Base-by-base conservation (phyloP, 768 basidiomycete species). In the Russula emetica region DNA sequence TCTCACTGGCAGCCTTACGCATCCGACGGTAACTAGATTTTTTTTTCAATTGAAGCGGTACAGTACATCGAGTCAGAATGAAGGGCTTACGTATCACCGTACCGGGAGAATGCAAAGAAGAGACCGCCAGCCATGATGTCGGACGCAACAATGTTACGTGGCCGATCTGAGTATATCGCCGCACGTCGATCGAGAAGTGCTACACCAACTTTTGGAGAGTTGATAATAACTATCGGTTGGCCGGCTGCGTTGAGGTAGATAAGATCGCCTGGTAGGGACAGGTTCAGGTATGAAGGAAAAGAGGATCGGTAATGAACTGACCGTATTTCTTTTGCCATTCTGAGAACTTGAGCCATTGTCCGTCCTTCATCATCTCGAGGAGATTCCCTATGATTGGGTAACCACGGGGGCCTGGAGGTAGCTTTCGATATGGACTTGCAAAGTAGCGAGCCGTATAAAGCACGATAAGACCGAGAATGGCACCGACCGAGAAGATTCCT, bases 341-440 rank as follows among this genome's bases (percentile, higher is more conserved):
- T 36, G 53, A 34, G 53, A 36, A 54, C 34, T 36, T 54, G 53
- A 54, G 10, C 32, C 53, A 54, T 14, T 36, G 36, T 36, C 36
- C 13, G 36, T 11, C n/a, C 34, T 34, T 24, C n/a, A 14, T 20
- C 32, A 53, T n/a, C 32, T 54, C 34, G 30, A 53, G 20, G 11
- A 53, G 30, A n/a, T 53, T 53, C 2, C 51, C 51, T 32, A 53
- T 53, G 51, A 53, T 32, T 13, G 51, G 51, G 30, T 53, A 53
- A 30, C 51, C 51, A n/a, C 51, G 51, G n/a, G 51, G 51, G 10
- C 51, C 51, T 13, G 30, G 51, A 53, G 51, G 51, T n/a, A 53
- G 18, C 51, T 32, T 32, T 3, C 53, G 32, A 22, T 13, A 22
- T 22, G 32, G 34, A 36, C 53, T 54, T 13, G 53, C 9, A 7